Evolutionary conservation across 257 asterid species (phyloP), one percentile per base, ranked within the genome.

Genomic region (Ilex aquifolium): DNA sequence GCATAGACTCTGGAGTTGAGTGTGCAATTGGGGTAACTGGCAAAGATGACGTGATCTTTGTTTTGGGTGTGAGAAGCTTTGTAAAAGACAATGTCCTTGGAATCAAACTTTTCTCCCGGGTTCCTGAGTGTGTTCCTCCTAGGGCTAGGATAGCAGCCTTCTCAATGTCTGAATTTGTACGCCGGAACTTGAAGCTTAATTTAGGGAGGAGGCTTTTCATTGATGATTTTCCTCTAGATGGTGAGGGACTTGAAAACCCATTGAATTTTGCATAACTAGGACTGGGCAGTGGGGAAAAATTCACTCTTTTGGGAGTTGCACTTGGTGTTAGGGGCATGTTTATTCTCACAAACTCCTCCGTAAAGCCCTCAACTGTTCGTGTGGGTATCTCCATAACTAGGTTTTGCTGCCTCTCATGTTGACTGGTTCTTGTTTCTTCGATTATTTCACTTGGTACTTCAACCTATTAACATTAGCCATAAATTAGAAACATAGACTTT

Each of bases 281-380:
- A 73, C 97, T 89, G 0, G 90, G 94, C 49, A 84, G 70, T n/a
- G 99, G 96, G 1, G 97, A 83, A 77, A 89, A 89, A 60, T 76
- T 80, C 32, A 87, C 97, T 76, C 82, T 72, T 72, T 80, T 88
- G 58, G 96, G 90, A 49, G 90, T 83, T 31, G 61, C 78, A 16
- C 53, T 42, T 49, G 98, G 86, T 6, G 95, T 88, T 21, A 72
- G 77, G 32, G 91, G 86, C 78, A 87, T 79, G 72, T 72, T 76
- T 72, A 80, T 76, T 58, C 72, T 74, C 64, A 83, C 75, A 4
- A 61, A 83, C 72, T 88, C 90, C 64, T 84, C 91, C 5, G 67
- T 7, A 15, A 62, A 65, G 59, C 65, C 83, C 57, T 77, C 86
- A 5, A 56, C 15, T 44, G 57, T 48, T 72, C 74, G 40, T 66